Evolutionary conservation across 2,329 filamentous ascomycete species (phyloP).

Genomic region (Fusarium coicis): DNA sequence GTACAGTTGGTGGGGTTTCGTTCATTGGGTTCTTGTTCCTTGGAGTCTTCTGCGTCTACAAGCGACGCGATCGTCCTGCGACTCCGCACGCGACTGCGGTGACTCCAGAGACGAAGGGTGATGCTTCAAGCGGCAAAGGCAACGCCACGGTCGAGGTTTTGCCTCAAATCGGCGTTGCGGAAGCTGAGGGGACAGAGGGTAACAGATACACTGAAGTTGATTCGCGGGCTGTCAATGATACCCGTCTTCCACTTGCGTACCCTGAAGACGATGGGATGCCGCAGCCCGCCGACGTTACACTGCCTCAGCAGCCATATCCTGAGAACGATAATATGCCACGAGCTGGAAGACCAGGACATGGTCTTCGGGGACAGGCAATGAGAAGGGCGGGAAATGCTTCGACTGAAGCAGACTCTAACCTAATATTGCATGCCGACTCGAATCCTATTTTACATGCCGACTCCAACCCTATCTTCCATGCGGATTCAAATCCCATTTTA

Average conservation of each 20-base stretch:
- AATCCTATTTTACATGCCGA: neutral
- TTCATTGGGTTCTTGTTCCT: conserved; percentile 28
- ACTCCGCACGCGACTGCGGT: neutral
- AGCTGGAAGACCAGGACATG: neutral
- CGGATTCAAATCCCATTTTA: neutral
- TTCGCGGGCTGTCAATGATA: neutral
- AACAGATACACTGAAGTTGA: conserved; percentile 17
- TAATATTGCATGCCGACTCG: neutral
- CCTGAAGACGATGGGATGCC: neutral
- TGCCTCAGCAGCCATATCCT: neutral
- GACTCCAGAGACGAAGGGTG: neutral
- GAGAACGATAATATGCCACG: neutral
- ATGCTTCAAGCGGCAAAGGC: neutral
- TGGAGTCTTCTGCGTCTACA: conserved; percentile 21
- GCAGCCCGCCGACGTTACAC: neutral
- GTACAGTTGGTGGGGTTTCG: conserved; percentile 29
- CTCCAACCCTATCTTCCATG: neutral
- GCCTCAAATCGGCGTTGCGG: neutral
- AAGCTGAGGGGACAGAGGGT: conserved; percentile 14
- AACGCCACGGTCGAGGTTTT: neutral
- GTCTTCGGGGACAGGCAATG: neutral
- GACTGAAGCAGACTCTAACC: neutral
- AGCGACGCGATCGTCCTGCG: neutral
- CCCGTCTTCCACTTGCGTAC: neutral
- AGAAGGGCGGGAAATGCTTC: neutral